These are phyloP conservation scores for Prunus yedoensis DNA, from an alignment of 331 rosid genomes.

Conservation along the genomic window DNA sequence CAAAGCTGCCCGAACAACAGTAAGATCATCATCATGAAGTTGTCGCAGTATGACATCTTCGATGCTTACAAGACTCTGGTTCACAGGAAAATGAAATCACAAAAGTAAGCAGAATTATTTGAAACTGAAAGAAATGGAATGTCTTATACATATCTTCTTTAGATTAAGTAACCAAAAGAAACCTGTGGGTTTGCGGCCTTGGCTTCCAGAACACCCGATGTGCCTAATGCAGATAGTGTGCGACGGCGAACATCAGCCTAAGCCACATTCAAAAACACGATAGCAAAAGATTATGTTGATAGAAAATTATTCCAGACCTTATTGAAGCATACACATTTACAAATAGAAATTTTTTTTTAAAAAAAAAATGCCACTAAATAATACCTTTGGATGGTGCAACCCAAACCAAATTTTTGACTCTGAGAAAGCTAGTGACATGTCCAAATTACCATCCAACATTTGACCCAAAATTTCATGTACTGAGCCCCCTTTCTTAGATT, in stretches of 20 bases:
- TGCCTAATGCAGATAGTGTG: slow-evolving; percentile 52
- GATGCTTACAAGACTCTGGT: slow-evolving; percentile 61
- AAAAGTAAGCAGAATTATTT: slow-evolving; percentile 18
- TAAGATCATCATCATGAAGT: slow-evolving; percentile 75
- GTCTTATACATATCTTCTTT: background rate
- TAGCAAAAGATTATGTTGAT: background rate
- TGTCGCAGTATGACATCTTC: slow-evolving; percentile 71
- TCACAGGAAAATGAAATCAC: slow-evolving; percentile 21
- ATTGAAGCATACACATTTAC: background rate
- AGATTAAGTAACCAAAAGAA: background rate
- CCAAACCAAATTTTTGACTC: slow-evolving; percentile 77
- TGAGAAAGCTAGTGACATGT: slow-evolving; percentile 42
- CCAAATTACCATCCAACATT: slow-evolving; percentile 64
- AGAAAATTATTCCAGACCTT: slow-evolving; percentile 6
- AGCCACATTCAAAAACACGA: slow-evolving; percentile 21
- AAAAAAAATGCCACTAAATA: background rate
- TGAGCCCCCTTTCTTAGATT: slow-evolving; percentile 57
- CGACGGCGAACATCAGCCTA: slow-evolving; percentile 87
- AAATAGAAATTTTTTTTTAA: background rate
- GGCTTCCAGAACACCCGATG: slow-evolving; percentile 44
- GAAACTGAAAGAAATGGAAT: background rate
- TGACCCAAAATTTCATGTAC: slow-evolving; percentile 52
- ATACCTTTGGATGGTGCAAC: slow-evolving; percentile 89
- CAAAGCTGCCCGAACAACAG: slow-evolving; percentile 75
- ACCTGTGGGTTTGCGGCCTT: slow-evolving; percentile 62